Base-by-base conservation (phyloP, 371 early-diverging fungal genomes). In the Syncephalastrum contaminatum region DNA sequence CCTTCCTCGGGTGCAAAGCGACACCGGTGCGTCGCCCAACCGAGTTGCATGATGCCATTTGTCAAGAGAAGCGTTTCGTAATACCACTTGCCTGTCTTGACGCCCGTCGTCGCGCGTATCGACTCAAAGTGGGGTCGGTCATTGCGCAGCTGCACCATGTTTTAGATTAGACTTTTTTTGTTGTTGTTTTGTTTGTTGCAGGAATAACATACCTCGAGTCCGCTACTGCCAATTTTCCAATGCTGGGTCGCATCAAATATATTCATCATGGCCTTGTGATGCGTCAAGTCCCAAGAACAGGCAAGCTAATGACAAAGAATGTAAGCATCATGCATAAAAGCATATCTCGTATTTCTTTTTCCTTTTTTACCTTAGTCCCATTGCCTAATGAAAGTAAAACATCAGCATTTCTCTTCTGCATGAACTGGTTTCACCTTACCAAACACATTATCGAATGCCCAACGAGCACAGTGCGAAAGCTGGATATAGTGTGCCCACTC, bases 1-100 rank as follows among this genome's bases (percentile, higher is more conserved):
- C 86, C 86, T 51, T 86, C 84, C 43, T 86, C 86, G 1, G 86
- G 86, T 20, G 77, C 73, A 54, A 86, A 86, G 6, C 74, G 75
- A 43, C 84, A 82, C 25, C 75, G 75, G 24, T 66, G 67, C 1
- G 86, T 82, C 3, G 86, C 86, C 83, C 84, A 86, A 6, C 86
- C 86, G 16, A 86, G 71, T 51, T 84, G 86, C 81, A 86, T 84
- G 49, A 86, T 82, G 1, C 86, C 86, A 20, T 71, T 72, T 3
- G 77, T 83, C 14, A 83, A 48, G 6, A 84, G 54, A 5, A 80
- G 52, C 1, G 79, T 76, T 57, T 86, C 86, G 53, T 84, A 86
- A 46, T 77, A 83, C 86, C 86, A 86, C 62, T 80, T 84, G 0
- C 81, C 86, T 4, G 56, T 48, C 22, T 62, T 72, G 15, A 77